phyloP scores from a whole-genome alignment of 208 protist species.

The Leishmania tropica region DNA sequence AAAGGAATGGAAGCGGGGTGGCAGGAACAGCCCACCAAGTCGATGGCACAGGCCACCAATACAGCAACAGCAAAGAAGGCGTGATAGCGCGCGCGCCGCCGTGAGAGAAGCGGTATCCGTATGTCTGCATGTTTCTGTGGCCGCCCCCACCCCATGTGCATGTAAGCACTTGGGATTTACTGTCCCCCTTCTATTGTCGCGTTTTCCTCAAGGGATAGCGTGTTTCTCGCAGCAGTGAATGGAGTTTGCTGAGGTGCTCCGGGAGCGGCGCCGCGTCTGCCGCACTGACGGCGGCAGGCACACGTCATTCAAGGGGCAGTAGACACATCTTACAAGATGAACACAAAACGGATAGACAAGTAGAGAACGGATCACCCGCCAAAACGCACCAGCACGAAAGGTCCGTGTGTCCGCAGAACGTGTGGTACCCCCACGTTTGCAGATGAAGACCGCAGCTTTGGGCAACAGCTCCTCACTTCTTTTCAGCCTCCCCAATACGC shows the following conservation, averaged over 20 bases:
- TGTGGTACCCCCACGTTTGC: neutral
- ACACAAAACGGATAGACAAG: neutral
- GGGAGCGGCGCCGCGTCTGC: neutral
- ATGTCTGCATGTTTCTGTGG: neutral
- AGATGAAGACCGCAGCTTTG: neutral
- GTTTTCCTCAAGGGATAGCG: neutral
- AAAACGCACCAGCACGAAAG: neutral
- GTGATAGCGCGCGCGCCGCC: neutral
- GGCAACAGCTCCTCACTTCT: neutral
- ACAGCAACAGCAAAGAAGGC: slow-evolving; percentile 10
- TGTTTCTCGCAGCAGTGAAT: neutral
- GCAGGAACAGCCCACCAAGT: slow-evolving; percentile 27
- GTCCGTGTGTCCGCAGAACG: neutral
- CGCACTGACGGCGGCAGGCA: neutral
- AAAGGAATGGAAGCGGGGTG: slow-evolving; percentile 42
- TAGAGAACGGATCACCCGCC: neutral
- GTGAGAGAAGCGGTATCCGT: neutral
- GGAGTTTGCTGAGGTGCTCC: neutral
- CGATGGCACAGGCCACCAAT: slow-evolving; percentile 17
- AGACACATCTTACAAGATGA: neutral
- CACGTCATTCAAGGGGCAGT: neutral
- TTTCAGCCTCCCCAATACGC: neutral
- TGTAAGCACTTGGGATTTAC: neutral
- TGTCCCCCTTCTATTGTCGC: neutral
- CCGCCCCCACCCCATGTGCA: neutral